Evolutionary conservation across 169 alveolate species (phyloP).

Genomic region (Perkinsus olseni): DNA sequence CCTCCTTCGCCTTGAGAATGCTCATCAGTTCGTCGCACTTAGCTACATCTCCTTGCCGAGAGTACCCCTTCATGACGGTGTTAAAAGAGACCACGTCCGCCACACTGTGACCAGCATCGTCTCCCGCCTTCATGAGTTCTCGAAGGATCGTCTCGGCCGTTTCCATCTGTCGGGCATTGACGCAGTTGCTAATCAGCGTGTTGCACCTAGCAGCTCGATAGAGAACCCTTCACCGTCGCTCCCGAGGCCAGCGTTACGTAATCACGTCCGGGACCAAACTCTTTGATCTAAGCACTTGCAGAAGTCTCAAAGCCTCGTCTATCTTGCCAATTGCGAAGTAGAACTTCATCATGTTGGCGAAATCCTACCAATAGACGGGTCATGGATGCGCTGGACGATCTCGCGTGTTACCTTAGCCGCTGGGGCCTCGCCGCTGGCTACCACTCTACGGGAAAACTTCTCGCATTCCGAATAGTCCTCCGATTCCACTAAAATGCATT

Average conservation of each 20-base stretch:
- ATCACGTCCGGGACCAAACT: not conserved
- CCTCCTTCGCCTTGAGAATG: not conserved
- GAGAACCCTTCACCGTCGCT: not conserved
- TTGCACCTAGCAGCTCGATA: not conserved
- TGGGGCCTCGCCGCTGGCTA: not conserved
- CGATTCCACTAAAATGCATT: not conserved
- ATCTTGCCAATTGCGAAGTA: not conserved
- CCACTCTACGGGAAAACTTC: not conserved
- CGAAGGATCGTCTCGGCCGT: not conserved
- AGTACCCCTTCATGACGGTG: not conserved
- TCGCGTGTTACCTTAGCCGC: not conserved
- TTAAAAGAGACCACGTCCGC: not conserved
- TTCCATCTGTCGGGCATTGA: not conserved
- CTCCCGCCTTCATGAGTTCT: not conserved
- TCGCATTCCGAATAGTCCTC: not conserved
- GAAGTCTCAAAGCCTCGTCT: not conserved
- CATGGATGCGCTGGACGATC: not conserved
- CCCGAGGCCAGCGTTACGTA: not conserved
- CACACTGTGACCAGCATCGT: not conserved
- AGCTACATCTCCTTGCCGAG: not conserved
- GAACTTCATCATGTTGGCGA: not conserved
- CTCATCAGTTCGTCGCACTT: not conserved
- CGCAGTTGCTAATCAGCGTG: not conserved
- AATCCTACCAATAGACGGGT: not conserved
- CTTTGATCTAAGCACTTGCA: not conserved